Evolutionary conservation across 148 eudicot species (phyloP), one percentile per base, ranked within the genome.

Genomic region (Rhododendron ovatum): DNA sequence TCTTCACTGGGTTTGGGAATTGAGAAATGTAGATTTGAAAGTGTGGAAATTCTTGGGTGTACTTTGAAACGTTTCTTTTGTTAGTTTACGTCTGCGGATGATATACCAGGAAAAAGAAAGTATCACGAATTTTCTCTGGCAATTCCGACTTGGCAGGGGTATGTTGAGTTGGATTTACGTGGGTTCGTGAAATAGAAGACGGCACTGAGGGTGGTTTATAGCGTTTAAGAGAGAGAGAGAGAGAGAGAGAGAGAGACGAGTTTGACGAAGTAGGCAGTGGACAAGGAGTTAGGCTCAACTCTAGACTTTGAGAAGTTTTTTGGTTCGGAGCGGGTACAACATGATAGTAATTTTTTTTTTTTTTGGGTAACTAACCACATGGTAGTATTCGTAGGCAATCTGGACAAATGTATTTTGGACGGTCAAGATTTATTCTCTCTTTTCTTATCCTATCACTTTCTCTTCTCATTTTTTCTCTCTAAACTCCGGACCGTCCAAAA

Each of bases 381-480:
- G 45, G 45, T 6, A 41, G 6, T 5, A 41, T 41, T 5, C 6
- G 1, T 41, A 41, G 8, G 7, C 1, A 41, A 41, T 41, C 0
- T 7, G 8, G 1, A 41, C 8, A 41, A 41, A 41, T 1, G 7
- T 41, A 1, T 41, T 41, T 41, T 41, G 0, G 1, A 41, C 7
- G 8, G 1, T 1, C 0, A 0, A 41, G 45, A 41, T 41, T 41
- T 41, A 41, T 41, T 41, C 8, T 41, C 45, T 41, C 7, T 41
- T 0, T 7, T 6, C 7, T 41, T 1, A 41, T 0, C 7, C 7
- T 0, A 41, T 0, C 1, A 41, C 1, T 41, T 6, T 41, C 45
- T 41, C 7, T 41, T 0, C 45, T 41, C 7, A 41, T 41, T 41
- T 41, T 41, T 7, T 41, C 45, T 41, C 0, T 41, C 45, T 41